Conservation (phyloP, 257 asterid genomes). For the Petunia axillaris region DNA sequence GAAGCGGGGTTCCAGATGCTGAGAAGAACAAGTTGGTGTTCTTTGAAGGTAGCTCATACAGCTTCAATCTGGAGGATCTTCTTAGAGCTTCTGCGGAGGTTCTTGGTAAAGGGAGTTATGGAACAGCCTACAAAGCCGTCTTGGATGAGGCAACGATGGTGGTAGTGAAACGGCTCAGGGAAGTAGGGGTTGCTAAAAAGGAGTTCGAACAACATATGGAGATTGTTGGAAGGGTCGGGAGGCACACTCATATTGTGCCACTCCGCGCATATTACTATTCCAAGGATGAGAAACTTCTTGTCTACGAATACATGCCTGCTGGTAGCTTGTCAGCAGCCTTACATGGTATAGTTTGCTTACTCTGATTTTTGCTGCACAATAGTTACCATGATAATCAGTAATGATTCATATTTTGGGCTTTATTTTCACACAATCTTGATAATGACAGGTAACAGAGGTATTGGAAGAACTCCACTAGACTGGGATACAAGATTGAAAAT, state of each 20-base stretch:
- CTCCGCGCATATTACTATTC: slow-evolving; percentile 84
- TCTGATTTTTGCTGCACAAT: background rate
- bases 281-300: slow-evolving; percentile 94
- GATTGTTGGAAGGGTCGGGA: slow-evolving; percentile 52
- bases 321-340: slow-evolving; percentile 82
- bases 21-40: slow-evolving; percentile 87
- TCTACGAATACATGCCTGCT: slow-evolving; percentile 74
- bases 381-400: background rate
- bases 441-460: slow-evolving; percentile 57
- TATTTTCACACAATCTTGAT: background rate
- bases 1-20: slow-evolving; percentile 88
- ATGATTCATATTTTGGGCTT: slow-evolving; percentile 2
- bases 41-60: slow-evolving; percentile 67
- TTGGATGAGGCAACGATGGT: slow-evolving; percentile 77
- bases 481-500: slow-evolving; percentile 87
- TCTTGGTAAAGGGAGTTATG: slow-evolving; percentile 89
- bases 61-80: slow-evolving; percentile 87
- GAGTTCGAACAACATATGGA: slow-evolving; percentile 95
- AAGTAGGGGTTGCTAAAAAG: slow-evolving; percentile 68
- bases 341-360: slow-evolving; percentile 56
- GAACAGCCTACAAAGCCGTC: slow-evolving; percentile 87
- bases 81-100: slow-evolving; percentile 96
- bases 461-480: slow-evolving; percentile 54
- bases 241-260: slow-evolving; percentile 66
- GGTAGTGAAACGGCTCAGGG: slow-evolving; percentile 84